Conservation (phyloP, 805 yeast genomes). For the Myxozyma monticola region DNA sequence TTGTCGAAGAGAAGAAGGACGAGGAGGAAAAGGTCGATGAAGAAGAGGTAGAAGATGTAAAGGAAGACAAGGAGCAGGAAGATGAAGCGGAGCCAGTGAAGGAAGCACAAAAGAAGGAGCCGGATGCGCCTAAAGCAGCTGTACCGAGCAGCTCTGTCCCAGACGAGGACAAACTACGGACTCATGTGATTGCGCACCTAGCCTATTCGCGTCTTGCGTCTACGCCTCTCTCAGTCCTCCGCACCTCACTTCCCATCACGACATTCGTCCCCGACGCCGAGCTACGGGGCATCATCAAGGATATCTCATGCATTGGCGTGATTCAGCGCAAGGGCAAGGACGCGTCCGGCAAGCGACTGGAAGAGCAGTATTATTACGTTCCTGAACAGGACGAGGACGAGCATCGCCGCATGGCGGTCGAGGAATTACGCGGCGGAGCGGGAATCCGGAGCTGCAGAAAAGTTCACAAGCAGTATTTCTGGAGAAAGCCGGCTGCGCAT, state of each 20-base stretch:
- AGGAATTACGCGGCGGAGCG: conserved; percentile 72
- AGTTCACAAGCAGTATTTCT: conserved; percentile 85
- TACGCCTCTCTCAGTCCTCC: conserved; percentile 75
- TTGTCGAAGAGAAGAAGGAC: neutral
- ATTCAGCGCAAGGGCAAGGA: conserved; percentile 89
- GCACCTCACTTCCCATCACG: conserved; percentile 50
- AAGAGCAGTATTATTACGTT: conserved; percentile 89
- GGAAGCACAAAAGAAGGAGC: too few relatives aligned
- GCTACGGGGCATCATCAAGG: conserved; percentile 48
- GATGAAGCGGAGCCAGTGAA: neutral
- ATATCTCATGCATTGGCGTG: conserved; percentile 71
- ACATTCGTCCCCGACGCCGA: conserved; percentile 40
- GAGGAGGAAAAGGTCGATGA: neutral
- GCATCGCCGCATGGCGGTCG: conserved; percentile 68
- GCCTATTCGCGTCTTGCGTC: conserved; percentile 88
- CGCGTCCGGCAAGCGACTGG: conserved; percentile 93
- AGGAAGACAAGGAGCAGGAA: neutral
- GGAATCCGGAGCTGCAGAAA: conserved; percentile 85
- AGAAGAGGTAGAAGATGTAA: neutral
- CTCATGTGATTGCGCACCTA: conserved; percentile 74
- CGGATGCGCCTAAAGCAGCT: neutral
- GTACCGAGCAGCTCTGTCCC: neutral
- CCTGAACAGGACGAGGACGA: conserved; percentile 77
- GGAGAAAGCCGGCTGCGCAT: conserved; percentile 56
- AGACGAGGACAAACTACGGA: conserved; percentile 53